A percentile compares a stretch with the other conserved stretches of the same genome.
These are phyloP conservation scores for Colletotrichum tabaci DNA, from an alignment of 2,329 filamentous ascomycete genomes.

Conservation along the genomic window DNA sequence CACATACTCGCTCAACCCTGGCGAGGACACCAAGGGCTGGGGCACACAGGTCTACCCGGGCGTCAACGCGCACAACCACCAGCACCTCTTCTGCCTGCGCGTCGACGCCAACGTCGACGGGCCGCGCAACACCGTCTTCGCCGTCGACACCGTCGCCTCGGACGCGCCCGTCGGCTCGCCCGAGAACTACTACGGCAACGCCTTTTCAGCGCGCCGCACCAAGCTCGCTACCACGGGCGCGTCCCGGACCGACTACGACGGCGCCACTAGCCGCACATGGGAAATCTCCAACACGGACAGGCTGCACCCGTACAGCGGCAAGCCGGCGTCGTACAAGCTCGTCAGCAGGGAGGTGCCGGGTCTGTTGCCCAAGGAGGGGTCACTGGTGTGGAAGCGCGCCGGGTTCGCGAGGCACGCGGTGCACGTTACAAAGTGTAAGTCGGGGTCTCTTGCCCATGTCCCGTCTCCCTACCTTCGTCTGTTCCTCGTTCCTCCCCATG, in stretches of 20 bases:
- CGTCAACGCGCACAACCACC: conserved; percentile 96
- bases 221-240: conserved; percentile 80
- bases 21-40: conserved; percentile 88
- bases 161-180: conserved; percentile 82
- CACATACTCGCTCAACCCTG: conserved; percentile 86
- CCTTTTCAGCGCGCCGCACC: conserved; percentile 88
- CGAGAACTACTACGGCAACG: conserved; percentile 92
- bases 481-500: background rate
- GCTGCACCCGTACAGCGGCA: conserved; percentile 88
- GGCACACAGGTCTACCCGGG: conserved; percentile 91
- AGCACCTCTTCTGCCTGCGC: conserved; percentile 93
- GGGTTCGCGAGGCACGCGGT: conserved; percentile 90
- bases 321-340: conserved; percentile 89
- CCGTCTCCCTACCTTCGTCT: background rate
- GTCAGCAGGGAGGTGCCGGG: conserved; percentile 87
- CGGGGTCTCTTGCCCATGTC: background rate
- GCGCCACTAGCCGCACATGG: conserved; percentile 85
- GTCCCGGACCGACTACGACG: conserved; percentile 85
- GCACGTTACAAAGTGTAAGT: conserved; percentile 89
- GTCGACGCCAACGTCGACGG: conserved; percentile 92
- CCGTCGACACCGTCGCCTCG: conserved; percentile 81
- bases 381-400: conserved; percentile 90
- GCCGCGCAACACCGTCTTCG: conserved; percentile 85
- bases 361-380: conserved; percentile 84
- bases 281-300: conserved; percentile 90